A percentile compares a stretch with the other conserved stretches of the same genome.
phyloP scores from a whole-genome alignment of 371 early-diverging fungal genomes.

The Syncephalastrum contaminatum region DNA sequence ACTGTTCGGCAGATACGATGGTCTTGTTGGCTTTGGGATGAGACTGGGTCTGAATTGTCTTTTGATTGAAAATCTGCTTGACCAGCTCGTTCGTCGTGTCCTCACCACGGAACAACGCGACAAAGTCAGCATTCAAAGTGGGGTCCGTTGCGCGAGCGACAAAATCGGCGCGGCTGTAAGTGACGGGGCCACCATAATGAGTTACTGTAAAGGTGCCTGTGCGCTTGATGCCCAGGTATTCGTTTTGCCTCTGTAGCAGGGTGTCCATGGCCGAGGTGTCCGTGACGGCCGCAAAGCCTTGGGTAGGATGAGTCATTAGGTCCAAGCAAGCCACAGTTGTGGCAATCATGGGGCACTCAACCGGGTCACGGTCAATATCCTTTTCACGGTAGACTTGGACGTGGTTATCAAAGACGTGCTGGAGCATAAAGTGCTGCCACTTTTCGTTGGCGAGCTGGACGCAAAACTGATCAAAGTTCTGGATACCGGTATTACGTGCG shows the following conservation, averaged over 20 bases:
- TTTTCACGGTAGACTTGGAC: constrained; percentile 44
- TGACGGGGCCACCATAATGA: constrained; percentile 74
- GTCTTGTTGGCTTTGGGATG: constrained; percentile 45
- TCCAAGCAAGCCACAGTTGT: constrained; percentile 15
- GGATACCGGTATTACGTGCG: constrained; percentile 17
- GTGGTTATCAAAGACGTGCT: constrained; percentile 56
- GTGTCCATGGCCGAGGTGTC: constrained; percentile 19
- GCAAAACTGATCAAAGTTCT: constrained; percentile 68
- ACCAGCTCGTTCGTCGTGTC: constrained; percentile 28
- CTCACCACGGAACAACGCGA: constrained; percentile 62
- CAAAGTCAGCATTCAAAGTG: constrained; percentile 73
- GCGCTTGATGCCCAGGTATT: constrained; percentile 33
- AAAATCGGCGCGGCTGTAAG: constrained; percentile 72
- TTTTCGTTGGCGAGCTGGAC: constrained; percentile 83
- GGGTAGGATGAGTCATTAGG: constrained; percentile 24
- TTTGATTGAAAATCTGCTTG: constrained; percentile 29
- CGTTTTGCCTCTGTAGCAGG: constrained; percentile 17
- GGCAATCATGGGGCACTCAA: neutral
- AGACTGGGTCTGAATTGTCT: constrained; percentile 47
- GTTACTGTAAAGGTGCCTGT: constrained; percentile 47
- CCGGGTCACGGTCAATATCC: constrained; percentile 35
- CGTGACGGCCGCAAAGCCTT: too few species aligned
- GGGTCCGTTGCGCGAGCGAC: constrained; percentile 55
- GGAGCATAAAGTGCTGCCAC: constrained; percentile 59
- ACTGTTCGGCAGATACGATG: constrained; percentile 56